Base-by-base conservation (phyloP, 768 basidiomycete species). In the Rhodocollybia butyracea region DNA sequence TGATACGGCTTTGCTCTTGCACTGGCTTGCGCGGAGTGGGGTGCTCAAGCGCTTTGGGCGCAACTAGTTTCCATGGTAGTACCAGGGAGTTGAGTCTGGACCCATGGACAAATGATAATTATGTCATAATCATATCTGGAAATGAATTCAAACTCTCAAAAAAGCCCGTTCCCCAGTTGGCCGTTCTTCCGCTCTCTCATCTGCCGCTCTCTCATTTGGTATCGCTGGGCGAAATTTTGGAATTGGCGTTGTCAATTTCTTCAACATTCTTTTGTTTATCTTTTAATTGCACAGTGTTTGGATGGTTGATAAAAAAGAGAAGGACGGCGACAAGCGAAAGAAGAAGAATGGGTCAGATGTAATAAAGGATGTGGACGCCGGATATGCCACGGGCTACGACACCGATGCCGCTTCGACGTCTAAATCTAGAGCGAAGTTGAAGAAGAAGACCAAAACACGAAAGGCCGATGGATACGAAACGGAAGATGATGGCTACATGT, bases 401-500 rank as follows among this genome's bases (percentile, higher is more conserved):
- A 68, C 66, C 7, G 72, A 74, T 58, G 66, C 63, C 13, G 70
- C 51, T 45, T 47, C 50, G 54, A 63, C 39, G 46, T 40, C 27
- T 58, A 62, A 54, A 60, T 59, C 34, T 46, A 61, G 47, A 50
- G 50, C 43, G 46, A 67, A 63, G 51, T 39, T 59, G 7, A 62
- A 60, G 32, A 67, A 64, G 60, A 65, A 54, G 46, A 57, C 56
- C 42, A 59, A 61, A 24, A n/a, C n/a, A n/a, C n/a, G n/a, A n/a
- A n/a, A n/a, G n/a, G n/a, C n/a, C n/a, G 59, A 50, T 39, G 65
- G 65, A 5, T 66, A 64, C 36, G 65, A 66, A 54, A 68, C 66
- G 10, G 66, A 68, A 56, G 64, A 65, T 45, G 43, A 29, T 31
- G 64, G 64, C n/a, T n/a, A n/a, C n/a, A n/a, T n/a, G n/a, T n/a